A percentile compares a stretch with the other conserved stretches of the same genome.
These are phyloP conservation scores for Sanghuangporus sanghuang DNA, from an alignment of 1,284 basidiomycete species.

Conservation along the genomic window DNA sequence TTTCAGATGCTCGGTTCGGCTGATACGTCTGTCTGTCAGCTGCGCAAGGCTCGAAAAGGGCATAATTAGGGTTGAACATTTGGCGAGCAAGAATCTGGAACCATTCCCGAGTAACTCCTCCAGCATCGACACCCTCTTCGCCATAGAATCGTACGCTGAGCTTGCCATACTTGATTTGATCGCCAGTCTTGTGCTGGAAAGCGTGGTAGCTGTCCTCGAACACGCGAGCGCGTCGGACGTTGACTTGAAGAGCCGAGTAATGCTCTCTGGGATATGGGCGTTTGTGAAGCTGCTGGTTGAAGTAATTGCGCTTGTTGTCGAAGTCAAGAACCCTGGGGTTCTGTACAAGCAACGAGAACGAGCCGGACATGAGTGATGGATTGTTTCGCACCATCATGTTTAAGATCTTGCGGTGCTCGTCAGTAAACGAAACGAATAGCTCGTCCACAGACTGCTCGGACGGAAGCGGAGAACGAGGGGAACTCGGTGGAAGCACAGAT, in stretches of 20 bases:
- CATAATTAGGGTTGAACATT: conserved; percentile 99
- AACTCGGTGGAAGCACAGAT: conserved; percentile 53
- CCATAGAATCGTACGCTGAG: conserved; percentile 95
- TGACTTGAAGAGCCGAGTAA: conserved; percentile 82
- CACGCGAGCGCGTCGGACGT: conserved; percentile 88
- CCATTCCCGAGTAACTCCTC: conserved; percentile 98
- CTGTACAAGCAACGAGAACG: conserved; percentile 93
- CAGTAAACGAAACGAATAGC: conserved; percentile 91
- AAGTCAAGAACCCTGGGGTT: conserved; percentile 98
- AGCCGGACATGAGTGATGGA: conserved; percentile 96
- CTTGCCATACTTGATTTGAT: conserved; percentile 98
- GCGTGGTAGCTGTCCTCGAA: conserved; percentile 97
- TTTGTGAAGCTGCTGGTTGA: conserved; percentile 93
- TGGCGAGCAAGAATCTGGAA: conserved; percentile 96
- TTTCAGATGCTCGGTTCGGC: conserved; percentile 92
- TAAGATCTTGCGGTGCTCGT: conserved; percentile 89
- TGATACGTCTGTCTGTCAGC: conserved; percentile 94
- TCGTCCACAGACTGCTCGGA: conserved; percentile 77
- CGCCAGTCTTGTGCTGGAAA: conserved; percentile 85
- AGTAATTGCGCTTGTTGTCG: conserved; percentile 99
- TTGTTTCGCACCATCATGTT: conserved; percentile 99
- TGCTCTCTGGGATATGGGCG: conserved; percentile 78
- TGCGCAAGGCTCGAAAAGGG: conserved; percentile 95
- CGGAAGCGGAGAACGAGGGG: conserved; percentile 61
- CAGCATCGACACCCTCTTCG: conserved; percentile 98